Conservation (phyloP, 2,329 filamentous ascomycete genomes). For the Neodidymelliopsis sp. region DNA sequence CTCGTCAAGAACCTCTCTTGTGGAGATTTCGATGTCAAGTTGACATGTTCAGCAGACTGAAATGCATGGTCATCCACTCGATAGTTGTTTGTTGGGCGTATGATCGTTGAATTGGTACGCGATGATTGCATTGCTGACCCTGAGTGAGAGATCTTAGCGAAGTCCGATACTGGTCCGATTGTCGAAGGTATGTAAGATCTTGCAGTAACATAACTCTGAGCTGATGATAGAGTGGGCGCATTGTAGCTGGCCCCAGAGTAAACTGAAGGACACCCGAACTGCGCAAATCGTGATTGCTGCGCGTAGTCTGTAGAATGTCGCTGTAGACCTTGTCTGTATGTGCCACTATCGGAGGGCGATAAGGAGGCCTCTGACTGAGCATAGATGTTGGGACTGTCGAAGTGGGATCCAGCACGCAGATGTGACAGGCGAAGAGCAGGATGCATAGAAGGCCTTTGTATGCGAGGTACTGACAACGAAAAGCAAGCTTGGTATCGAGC, state of each 20-base stretch:
- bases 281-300: too few species aligned
- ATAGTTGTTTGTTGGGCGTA: neutral
- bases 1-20: neutral
- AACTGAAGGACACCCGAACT: neutral
- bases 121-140: neutral
- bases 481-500: neutral
- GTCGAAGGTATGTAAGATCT: neutral
- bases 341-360: conserved; percentile 1
- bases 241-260: neutral
- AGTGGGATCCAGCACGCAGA: neutral
- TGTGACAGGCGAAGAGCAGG: neutral
- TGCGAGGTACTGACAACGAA: neutral
- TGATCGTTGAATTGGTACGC: neutral
- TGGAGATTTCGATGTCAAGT: neutral
- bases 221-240: neutral
- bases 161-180: neutral
- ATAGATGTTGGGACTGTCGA: neutral
- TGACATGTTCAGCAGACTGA: neutral
- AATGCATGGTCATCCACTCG: neutral
- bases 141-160: neutral
- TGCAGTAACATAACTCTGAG: neutral
- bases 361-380: neutral
- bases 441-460: neutral
- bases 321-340: neutral
- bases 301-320: too few species aligned